phyloP scores from a whole-genome alignment of 768 basidiomycete genomes.

The Lyophyllum semitale region DNA sequence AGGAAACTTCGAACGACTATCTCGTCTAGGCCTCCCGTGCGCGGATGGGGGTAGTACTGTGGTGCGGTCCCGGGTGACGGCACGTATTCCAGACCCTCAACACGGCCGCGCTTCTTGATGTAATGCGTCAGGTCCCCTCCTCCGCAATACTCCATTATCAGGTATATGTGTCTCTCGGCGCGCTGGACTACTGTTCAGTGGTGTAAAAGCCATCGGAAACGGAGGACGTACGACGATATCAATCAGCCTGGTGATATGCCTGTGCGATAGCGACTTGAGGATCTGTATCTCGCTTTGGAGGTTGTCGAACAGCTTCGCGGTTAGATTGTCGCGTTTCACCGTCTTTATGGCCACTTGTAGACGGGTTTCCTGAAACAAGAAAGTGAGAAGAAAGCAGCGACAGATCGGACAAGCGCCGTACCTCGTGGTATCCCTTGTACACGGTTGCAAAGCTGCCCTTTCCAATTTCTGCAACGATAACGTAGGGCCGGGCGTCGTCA shows the following conservation, averaged over 20 bases:
- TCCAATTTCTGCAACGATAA: slow-evolving; percentile 75
- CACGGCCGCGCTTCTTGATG: slow-evolving; percentile 95
- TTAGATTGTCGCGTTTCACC: slow-evolving; percentile 84
- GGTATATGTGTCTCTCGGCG: slow-evolving; percentile 80
- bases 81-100: slow-evolving; percentile 84
- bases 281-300: slow-evolving; percentile 98
- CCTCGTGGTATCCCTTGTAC: slow-evolving; percentile 91
- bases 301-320: slow-evolving; percentile 92
- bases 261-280: slow-evolving; percentile 88
- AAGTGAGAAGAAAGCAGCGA: neutral
- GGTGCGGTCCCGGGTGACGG: slow-evolving; percentile 69
- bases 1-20: slow-evolving; percentile 90
- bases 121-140: slow-evolving; percentile 96
- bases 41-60: slow-evolving; percentile 90
- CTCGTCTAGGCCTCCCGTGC: slow-evolving; percentile 88
- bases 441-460: slow-evolving; percentile 97
- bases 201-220: neutral
- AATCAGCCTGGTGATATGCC: slow-evolving; percentile 89
- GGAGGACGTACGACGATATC: slow-evolving; percentile 77
- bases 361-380: slow-evolving; percentile 65
- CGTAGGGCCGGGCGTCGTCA: slow-evolving; percentile 74
- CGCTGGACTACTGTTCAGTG: slow-evolving; percentile 39
- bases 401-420: slow-evolving; percentile 32
- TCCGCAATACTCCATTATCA: slow-evolving; percentile 97
- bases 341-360: slow-evolving; percentile 92